Base-by-base conservation (phyloP, 305 asterid species). In the Solanum aculeatissimum region DNA sequence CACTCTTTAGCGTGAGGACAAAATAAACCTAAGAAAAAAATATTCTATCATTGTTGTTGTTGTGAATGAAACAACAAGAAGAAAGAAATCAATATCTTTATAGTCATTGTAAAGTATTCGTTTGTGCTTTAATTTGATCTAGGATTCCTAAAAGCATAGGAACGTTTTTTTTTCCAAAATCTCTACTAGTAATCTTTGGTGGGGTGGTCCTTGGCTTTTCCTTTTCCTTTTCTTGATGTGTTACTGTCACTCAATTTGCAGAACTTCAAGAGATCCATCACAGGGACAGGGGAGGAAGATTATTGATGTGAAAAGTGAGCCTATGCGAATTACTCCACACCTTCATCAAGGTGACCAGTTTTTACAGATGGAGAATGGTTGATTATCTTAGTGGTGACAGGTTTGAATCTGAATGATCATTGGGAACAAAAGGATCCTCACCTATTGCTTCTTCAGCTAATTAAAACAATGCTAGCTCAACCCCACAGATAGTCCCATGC, bases 371-470 rank as follows among this genome's bases (percentile, higher is more conserved):
- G 29, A 87, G 85, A 86, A 81, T 45, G 88, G 89, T 92, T 49
- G 99, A 97, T 89, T 95, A 92, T 88, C 96, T 97, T 82, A 97
- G 99, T 86, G 99, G 99, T 4, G 99, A 95, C 71, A 21, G 72
- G 68, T 94, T 94, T 47, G 93, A 92, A 85, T 85, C 93, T 19
- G 87, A 92, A 86, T 86, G 90, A 84, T 84, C 96, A 83, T 84
- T 90, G 38, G 87, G 86, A 88, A 70, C 88, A 87, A 84, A 92
- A 14, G 90, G 88, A 77, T 74, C 95, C 42, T 81, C 91, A 63
- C 87, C 88, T 8, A 80, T 84, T 80, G 87, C 92, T 21, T 78
- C 85, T 77, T 88, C 92, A 45, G 66, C 93, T 79, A 89, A 85
- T 47, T 86, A 92, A 85, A 90, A 85, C 89, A 85, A 70, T 88